A percentile compares a stretch with the other conserved stretches of the same genome.
These are phyloP conservation scores for Quercus tomentella DNA, from an alignment of 331 rosid genomes.

Conservation along the genomic window DNA sequence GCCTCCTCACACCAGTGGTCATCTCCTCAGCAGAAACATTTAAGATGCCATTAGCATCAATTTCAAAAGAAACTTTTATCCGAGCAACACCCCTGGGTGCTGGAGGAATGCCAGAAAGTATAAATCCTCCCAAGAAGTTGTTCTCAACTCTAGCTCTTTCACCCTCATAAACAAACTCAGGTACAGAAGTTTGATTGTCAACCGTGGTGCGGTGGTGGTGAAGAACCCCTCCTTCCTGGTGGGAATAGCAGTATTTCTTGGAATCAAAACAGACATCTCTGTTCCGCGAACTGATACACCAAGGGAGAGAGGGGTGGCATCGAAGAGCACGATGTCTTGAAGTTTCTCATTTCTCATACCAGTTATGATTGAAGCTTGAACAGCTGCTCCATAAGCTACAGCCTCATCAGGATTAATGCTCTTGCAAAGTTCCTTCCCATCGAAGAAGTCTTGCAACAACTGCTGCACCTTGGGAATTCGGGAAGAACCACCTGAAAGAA, in stretches of 20 bases:
- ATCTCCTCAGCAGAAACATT: slow-evolving; percentile 32
- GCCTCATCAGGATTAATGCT: slow-evolving; percentile 48
- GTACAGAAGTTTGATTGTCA: slow-evolving; percentile 24
- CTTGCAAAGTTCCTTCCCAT: slow-evolving; percentile 37
- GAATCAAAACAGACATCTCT: slow-evolving; percentile 24
- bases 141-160: slow-evolving; percentile 29
- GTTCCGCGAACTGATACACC: slow-evolving; percentile 22
- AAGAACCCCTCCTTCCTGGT: slow-evolving; percentile 27
- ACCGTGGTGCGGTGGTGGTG: slow-evolving; percentile 1
- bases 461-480: slow-evolving; percentile 46
- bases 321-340: slow-evolving; percentile 26
- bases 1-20: not conserved
- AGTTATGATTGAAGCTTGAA: slow-evolving; percentile 32
- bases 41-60: slow-evolving; percentile 29
- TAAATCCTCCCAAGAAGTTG: slow-evolving; percentile 22
- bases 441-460: slow-evolving; percentile 29
- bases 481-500: slow-evolving; percentile 47
- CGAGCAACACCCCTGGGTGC: slow-evolving; percentile 27
- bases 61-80: slow-evolving; percentile 27
- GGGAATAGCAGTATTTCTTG: slow-evolving; percentile 26
- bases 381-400: slow-evolving; percentile 49
- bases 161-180: slow-evolving; percentile 28
- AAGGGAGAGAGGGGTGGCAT: slow-evolving; percentile 35
- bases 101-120: slow-evolving; percentile 29
- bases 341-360: slow-evolving; percentile 23